Evolutionary conservation across 2,329 filamentous ascomycete genomes (phyloP).

Genomic region (Diaporthe vexans): DNA sequence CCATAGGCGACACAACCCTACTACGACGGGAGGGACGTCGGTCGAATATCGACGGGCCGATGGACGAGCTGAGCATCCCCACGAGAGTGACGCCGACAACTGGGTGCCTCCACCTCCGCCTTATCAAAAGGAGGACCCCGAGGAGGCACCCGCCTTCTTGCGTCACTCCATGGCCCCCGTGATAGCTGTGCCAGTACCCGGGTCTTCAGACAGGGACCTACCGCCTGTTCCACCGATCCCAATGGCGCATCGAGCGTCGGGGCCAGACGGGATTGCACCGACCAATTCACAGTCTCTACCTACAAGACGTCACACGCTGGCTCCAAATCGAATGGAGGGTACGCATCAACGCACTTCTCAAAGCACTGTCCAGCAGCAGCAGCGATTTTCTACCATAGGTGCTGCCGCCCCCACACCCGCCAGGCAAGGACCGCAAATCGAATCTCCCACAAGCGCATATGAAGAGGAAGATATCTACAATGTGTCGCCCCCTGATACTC

Average conservation of each 20-base stretch:
- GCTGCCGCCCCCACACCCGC: conserved; percentile 41
- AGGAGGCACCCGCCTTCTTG: conserved; percentile 68
- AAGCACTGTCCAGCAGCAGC: conserved; percentile 50
- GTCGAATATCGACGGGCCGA: conserved; percentile 78
- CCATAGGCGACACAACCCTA: conserved; percentile 76
- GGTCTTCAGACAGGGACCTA: conserved; percentile 24
- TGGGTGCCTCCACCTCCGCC: conserved; percentile 90
- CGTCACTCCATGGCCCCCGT: conserved; percentile 61
- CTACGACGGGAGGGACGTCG: conserved; percentile 62
- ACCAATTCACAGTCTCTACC: conserved; percentile 5
- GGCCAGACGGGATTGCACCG: not conserved
- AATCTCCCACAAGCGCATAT: conserved; percentile 10
- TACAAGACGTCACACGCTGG: conserved; percentile 35
- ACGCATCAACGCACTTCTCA: conserved; percentile 13
- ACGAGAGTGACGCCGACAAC: conserved; percentile 89
- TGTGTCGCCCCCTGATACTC: conserved; percentile 62
- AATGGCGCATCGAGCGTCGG: conserved; percentile 45
- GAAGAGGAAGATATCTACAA: conserved; percentile 61
- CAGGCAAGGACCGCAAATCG: conserved; percentile 20
- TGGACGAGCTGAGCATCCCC: conserved; percentile 79
- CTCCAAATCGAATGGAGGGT: conserved; percentile 34
- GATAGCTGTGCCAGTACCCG: conserved; percentile 45
- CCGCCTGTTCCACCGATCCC: conserved; percentile 46
- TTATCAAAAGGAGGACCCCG: conserved; percentile 77
- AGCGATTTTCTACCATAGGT: conserved; percentile 52